Conservation (phyloP, 495 filamentous ascomycete species). For the Poronia punctata region DNA sequence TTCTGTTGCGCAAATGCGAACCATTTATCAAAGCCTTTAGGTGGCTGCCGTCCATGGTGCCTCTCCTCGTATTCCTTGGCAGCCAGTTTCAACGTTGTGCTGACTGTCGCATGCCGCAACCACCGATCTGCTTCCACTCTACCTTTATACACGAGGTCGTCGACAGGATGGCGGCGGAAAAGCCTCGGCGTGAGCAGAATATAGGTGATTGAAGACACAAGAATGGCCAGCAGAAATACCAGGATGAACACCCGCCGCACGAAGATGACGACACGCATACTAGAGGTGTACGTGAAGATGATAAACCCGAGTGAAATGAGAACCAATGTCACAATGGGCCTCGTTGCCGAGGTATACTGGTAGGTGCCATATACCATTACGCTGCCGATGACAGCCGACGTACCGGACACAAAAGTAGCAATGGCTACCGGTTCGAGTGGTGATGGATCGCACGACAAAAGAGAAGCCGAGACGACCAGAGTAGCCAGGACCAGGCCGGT, state of each 20-base stretch:
- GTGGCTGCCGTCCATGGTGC: slow-evolving; percentile 48
- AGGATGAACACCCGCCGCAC: slow-evolving; percentile 33
- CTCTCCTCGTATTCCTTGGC: slow-evolving; percentile 52
- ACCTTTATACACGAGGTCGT: slow-evolving; percentile 42
- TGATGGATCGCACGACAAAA: slow-evolving; percentile 33
- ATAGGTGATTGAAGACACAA: slow-evolving; percentile 27
- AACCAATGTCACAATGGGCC: slow-evolving; percentile 21
- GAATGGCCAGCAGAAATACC: slow-evolving; percentile 22
- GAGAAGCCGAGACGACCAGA: slow-evolving; percentile 30
- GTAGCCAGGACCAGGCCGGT: slow-evolving; percentile 32
- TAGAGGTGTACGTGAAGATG: slow-evolving; percentile 32
- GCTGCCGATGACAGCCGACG: slow-evolving; percentile 21
- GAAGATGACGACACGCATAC: slow-evolving; percentile 33
- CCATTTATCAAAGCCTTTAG: slow-evolving; percentile 64
- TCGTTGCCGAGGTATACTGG: slow-evolving; percentile 25
- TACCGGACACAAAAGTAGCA: slow-evolving; percentile 30
- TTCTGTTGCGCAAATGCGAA: slow-evolving; percentile 60
- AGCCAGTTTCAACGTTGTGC: slow-evolving; percentile 46
- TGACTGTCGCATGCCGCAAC: slow-evolving; percentile 38
- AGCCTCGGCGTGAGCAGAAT: slow-evolving; percentile 15
- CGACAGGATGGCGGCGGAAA: slow-evolving; percentile 19
- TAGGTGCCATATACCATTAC: slow-evolving; percentile 29
- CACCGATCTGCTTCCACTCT: slow-evolving; percentile 40
- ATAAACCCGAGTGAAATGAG: slow-evolving; percentile 33
- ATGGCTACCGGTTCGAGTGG: slow-evolving; percentile 30